Evolutionary conservation across 176 grass and related monocot species (phyloP), one percentile per base, ranked within the genome.

Genomic region (Bonia amplexicaulis): DNA sequence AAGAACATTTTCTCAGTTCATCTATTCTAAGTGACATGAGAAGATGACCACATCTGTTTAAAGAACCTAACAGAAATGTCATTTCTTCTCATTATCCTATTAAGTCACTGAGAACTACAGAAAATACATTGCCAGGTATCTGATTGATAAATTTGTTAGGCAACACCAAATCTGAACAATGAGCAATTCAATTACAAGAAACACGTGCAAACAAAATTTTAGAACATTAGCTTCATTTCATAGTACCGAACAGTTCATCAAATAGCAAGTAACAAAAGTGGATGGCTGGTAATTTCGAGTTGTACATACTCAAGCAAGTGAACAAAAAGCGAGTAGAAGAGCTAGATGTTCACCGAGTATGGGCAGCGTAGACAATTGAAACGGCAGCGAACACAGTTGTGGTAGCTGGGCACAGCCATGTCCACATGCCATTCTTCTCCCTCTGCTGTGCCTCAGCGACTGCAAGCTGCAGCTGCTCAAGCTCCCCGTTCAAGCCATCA

Each of bases 321-420:
- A 88, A 71, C 44, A 82, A 69, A 85, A 88, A 44, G 49, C 16
- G 17, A 27, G 71, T 25, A 44, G 22, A n/a, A 81, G 79, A 71
- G 88, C 67, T 73, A 29, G 57, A 73, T 85, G 73, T 85, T 97
- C 78, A 97, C 76, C 85, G 75, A 22, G 78, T 49, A 58, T 82
- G 85, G 42, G 86, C 63, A 2, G 92, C 95, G 19, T 94, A 98
- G 65, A 83, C 89, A 45, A 98, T 78, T 8, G 96, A 98, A 45
- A 84, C 73, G 9, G 89, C 96, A 20, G 96, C 93, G 1, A 95
- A 16, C 61, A 90, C 81, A 15, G 93, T 89, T 0, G 93, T 80
- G 25, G 83, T 89, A 75, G 86, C 85, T 0, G 89, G 89, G 27
- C 81, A 83, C 29, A 98, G 25, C 96, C 93, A 98, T 39, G 74